Evolutionary conservation across 306 rosid genomes (phyloP).

Genomic region (Cucurbita ficifolia): DNA sequence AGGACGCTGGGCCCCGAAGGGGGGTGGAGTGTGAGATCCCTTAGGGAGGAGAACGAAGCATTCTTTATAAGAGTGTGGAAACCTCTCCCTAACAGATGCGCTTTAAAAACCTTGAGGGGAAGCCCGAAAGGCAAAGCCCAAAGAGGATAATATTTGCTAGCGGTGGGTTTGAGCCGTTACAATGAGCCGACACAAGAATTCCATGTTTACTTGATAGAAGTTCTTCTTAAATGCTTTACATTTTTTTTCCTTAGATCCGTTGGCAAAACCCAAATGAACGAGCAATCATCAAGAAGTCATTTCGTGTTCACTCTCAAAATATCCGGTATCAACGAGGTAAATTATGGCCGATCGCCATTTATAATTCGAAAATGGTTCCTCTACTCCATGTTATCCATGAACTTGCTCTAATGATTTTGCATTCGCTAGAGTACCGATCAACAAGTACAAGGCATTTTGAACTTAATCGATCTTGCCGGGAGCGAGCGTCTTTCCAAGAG

Average conservation of each 20-base stretch:
- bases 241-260: constrained; percentile 46
- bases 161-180: no score
- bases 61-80: no score
- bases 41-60: no score
- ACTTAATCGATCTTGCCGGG: constrained; percentile 97
- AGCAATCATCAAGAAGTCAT: constrained; percentile 94
- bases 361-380: not conserved
- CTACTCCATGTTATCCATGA: not conserved
- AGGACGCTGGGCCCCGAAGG: no score
- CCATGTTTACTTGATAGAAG: not conserved
- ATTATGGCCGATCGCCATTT: not conserved
- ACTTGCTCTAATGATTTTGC: not conserved
- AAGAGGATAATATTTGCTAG: no score
- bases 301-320: constrained; percentile 91
- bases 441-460: constrained; percentile 87
- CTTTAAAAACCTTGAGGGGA: no score
- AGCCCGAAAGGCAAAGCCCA: no score
- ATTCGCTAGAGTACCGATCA: constrained; percentile 69
- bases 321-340: constrained; percentile 83
- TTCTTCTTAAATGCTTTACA: not conserved
- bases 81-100: no score
- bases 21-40: no score
- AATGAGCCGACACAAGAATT: not conserved
- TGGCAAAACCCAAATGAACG: constrained; percentile 96
- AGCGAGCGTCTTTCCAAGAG: constrained; percentile 98